These are phyloP conservation scores for Kodamaea kaohsiungensis DNA, from an alignment of 805 yeast genomes.

Conservation along the genomic window DNA sequence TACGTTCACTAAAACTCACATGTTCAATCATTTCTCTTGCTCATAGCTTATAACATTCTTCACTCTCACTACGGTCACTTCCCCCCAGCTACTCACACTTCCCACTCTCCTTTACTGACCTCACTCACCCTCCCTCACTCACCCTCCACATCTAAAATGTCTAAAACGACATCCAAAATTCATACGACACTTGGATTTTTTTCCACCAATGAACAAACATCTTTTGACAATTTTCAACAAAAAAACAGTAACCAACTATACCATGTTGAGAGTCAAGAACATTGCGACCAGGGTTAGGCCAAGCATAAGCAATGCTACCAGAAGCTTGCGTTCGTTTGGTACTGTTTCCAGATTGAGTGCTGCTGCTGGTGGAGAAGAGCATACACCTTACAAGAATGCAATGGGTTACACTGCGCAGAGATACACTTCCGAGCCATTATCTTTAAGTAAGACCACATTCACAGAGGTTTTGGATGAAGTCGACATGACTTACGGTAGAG, in stretches of 20 bases:
- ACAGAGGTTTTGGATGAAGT: conserved; percentile 46
- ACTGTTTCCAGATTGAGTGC: conserved; percentile 22
- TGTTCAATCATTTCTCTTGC: too few species aligned
- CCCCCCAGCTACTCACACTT: too few species aligned
- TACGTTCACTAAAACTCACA: too few species aligned
- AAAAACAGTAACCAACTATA: conserved; percentile 7
- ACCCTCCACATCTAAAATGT: not conserved
- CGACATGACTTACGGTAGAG: conserved; percentile 45
- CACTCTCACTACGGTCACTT: too few species aligned
- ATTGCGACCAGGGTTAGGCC: conserved; percentile 16
- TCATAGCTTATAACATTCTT: too few species aligned
- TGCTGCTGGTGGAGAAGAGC: conserved; percentile 25
- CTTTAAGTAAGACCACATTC: conserved; percentile 44
- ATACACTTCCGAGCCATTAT: conserved; percentile 33
- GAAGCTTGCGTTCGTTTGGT: conserved; percentile 16
- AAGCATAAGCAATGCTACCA: conserved; percentile 5
- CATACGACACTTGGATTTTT: not conserved
- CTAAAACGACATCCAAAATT: not conserved
- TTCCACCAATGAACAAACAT: conserved; percentile 16
- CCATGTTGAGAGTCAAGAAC: conserved; percentile 28
- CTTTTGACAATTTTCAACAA: conserved; percentile 13
- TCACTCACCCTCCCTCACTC: too few species aligned
- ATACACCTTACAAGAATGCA: conserved; percentile 37
- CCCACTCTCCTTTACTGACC: too few species aligned
- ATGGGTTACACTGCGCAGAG: conserved; percentile 39